These are phyloP conservation scores for Gossypium davidsonii DNA, from an alignment of 441 rosid species.

Conservation along the genomic window DNA sequence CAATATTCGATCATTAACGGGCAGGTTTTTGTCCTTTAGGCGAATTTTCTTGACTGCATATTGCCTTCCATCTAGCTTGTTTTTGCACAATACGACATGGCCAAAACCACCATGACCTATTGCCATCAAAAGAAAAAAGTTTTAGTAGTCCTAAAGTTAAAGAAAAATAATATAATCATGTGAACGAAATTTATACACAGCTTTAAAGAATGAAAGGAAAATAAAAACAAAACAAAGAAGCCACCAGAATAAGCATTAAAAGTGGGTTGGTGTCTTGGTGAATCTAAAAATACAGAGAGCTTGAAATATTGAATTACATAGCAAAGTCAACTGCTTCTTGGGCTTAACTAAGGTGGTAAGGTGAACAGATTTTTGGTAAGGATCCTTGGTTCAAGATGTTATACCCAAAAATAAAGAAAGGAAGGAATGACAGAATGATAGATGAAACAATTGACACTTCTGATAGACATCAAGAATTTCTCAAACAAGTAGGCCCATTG, in stretches of 20 bases:
- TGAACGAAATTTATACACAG: neutral
- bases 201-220: neutral
- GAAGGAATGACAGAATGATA: neutral
- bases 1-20: constrained; percentile 67
- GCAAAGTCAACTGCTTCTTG: neutral
- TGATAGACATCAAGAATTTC: neutral
- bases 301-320: neutral
- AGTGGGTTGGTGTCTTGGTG: constrained; percentile 6
- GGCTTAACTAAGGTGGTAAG: neutral
- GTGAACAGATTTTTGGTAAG: neutral
- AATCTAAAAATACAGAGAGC: neutral
- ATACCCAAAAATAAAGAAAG: neutral
- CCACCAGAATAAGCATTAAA: neutral
- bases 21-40: constrained; percentile 78
- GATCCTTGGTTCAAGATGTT: neutral
- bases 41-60: constrained; percentile 97
- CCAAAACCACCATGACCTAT: constrained; percentile 98
- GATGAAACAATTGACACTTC: neutral
- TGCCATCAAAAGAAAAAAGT: constrained; percentile 14
- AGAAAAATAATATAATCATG: constrained; percentile 4
- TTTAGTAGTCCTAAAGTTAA: constrained; percentile 5
- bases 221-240: constrained; percentile 4
- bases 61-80: constrained; percentile 96
- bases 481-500: neutral
- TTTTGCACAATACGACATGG: constrained; percentile 89